phyloP scores from a whole-genome alignment of 768 basidiomycete genomes.

The Boletus tomentosulus region DNA sequence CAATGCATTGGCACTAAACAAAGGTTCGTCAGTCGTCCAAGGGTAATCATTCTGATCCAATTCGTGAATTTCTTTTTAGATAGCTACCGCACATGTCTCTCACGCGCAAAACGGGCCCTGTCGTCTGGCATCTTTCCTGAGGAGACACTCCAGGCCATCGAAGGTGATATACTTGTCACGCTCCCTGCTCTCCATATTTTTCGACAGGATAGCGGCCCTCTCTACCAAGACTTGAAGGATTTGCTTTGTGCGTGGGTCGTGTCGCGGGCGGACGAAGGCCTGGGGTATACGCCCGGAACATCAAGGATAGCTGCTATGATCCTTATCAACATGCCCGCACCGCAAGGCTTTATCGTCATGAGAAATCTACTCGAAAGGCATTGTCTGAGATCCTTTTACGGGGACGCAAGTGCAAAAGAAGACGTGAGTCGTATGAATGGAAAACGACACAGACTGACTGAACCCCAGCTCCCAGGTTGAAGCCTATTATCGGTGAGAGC shows the following conservation, averaged over 20 bases:
- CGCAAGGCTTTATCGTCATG: conserved; percentile 77
- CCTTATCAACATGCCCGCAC: conserved; percentile 72
- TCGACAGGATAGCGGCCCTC: conserved; percentile 66
- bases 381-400: conserved; percentile 82
- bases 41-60: conserved; percentile 3
- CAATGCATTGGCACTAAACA: conserved; percentile 75
- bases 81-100: conserved; percentile 63
- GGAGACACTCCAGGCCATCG: conserved; percentile 57
- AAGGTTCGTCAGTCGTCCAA: conserved; percentile 46
- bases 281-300: conserved; percentile 66
- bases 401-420: conserved; percentile 62
- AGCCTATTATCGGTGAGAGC: conserved; percentile 77
- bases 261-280: conserved; percentile 74
- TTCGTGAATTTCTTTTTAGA: conserved; percentile 34
- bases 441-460: conserved; percentile 25
- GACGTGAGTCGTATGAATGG: conserved; percentile 55
- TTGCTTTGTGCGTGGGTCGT: conserved; percentile 88
- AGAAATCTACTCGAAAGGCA: conserved; percentile 83
- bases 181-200: conserved; percentile 81
- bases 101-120: conserved; percentile 71
- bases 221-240: conserved; percentile 79
- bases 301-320: conserved; percentile 84
- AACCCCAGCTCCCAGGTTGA: conserved; percentile 56
- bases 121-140: conserved; percentile 62
- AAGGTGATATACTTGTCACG: conserved; percentile 70